These are phyloP conservation scores for Hsuehochloa calcarea DNA, from an alignment of 176 grass and related monocot genomes.

Conservation along the genomic window DNA sequence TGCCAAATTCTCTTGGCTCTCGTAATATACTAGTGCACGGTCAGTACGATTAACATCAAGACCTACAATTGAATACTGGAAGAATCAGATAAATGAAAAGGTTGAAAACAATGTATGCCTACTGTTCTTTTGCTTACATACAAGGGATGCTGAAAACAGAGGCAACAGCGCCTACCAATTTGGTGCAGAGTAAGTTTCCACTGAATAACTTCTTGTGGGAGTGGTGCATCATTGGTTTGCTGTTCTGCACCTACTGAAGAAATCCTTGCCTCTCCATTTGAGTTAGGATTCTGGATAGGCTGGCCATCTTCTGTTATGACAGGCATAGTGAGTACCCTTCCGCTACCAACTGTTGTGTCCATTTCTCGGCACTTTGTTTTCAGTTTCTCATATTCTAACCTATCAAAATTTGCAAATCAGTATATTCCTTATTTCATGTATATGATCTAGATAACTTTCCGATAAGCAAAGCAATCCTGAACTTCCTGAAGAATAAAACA, in stretches of 20 bases:
- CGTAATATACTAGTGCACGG: slow-evolving; percentile 84
- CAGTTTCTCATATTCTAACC: slow-evolving; percentile 83
- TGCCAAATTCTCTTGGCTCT: slow-evolving; percentile 66
- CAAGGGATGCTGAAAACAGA: background rate
- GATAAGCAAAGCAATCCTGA: slow-evolving; percentile 8
- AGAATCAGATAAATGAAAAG: slow-evolving; percentile 22
- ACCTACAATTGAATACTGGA: slow-evolving; percentile 47
- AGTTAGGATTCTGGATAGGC: slow-evolving; percentile 48
- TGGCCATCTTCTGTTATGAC: slow-evolving; percentile 80
- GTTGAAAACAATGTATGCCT: background rate
- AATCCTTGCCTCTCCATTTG: slow-evolving; percentile 30
- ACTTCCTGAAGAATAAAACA: background rate
- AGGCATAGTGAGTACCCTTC: slow-evolving; percentile 77
- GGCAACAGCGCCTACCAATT: slow-evolving; percentile 59
- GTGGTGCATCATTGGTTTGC: slow-evolving; percentile 33
- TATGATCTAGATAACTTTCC: background rate
- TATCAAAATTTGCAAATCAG: slow-evolving; percentile 46
- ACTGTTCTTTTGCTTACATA: background rate
- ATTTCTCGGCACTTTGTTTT: slow-evolving; percentile 93
- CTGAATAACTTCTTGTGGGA: slow-evolving; percentile 62
- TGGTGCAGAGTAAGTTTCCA: slow-evolving; percentile 97
- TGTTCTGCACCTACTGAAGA: slow-evolving; percentile 30
- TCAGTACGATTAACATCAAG: slow-evolving; percentile 95
- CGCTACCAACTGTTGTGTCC: slow-evolving; percentile 74
- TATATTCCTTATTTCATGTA: slow-evolving; percentile 17